Percentiles rank a stretch among this genome's conserved stretches.
Conservation (phyloP, 345 rosid species). For the Durio zibethinus region DNA sequence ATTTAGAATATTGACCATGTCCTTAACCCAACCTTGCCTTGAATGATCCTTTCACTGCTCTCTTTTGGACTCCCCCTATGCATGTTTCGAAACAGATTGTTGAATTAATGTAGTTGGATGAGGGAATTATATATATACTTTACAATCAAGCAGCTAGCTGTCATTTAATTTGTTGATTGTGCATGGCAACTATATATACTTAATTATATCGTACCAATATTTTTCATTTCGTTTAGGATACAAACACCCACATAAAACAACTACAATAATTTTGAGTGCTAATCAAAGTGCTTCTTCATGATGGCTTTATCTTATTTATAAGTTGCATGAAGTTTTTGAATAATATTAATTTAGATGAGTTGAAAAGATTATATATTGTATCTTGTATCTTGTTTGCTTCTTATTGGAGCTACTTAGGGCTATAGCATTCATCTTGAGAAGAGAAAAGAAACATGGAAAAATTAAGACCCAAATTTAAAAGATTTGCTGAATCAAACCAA, state of each 20-base stretch:
- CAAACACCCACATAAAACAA: neutral
- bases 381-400: conserved; percentile 8
- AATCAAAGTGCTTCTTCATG: neutral
- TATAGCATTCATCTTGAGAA: neutral
- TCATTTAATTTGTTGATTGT: neutral
- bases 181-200: neutral
- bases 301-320: neutral
- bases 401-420: neutral
- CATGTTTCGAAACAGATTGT: too few relatives aligned
- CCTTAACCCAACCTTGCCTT: neutral
- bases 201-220: too few relatives aligned
- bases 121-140: too few relatives aligned
- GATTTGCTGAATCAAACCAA: neutral
- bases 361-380: neutral
- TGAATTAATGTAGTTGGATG: too few relatives aligned
- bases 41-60: neutral
- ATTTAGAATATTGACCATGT: neutral
- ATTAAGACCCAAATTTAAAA: neutral
- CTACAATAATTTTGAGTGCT: neutral
- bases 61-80: too few relatives aligned
- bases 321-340: neutral
- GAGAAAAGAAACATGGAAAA: neutral
- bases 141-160: neutral
- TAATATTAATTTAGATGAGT: neutral
- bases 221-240: too few relatives aligned